Evolutionary conservation across 306 rosid genomes (phyloP), one percentile per base, ranked within the genome.

Genomic region (Cucurbita argyrosperma): DNA sequence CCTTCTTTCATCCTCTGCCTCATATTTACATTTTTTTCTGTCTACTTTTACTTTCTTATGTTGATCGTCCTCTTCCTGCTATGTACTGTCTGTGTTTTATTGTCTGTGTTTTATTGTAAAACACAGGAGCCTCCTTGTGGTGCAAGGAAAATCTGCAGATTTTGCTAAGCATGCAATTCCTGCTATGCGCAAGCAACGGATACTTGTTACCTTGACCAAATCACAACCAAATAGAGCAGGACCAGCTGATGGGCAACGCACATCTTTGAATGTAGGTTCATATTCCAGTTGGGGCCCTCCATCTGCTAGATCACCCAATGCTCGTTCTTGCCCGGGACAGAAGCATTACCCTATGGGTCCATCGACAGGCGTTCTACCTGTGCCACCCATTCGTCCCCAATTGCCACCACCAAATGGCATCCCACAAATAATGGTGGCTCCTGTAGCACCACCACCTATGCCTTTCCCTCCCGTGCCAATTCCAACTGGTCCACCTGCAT

Each of bases 71-170:
- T 13, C 21, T 58, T 57, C 43, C 18, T 45, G 54, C 42, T 58
- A 23, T 21, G 19, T 16, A 13, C 54, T 56, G 68, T 47, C 53
- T 73, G 5, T 84, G 82, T 64, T 59, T 49, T 8, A 26, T 70
- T 26, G 35, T 70, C 53, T 73, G 5, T 84, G 82, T 64, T 59
- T 49, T 8, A 26, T 70, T 26, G 35, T 70, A 55, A 55, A 38
- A 75, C 74, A 55, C 85, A 94, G 99, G 71, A 88, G 91, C 19
- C 80, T 94, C 64, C 84, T 94, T 72, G 76, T 79, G 55, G 39
- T 89, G 90, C 88, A 91, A 84, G 99, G 97, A 57, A 89, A 82
- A 75, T 89, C 97, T 13, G 47, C 88, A 8, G 96, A 89, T 77
- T 82, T 85, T 80, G 84, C 96, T 10, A 88, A 77, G 79, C 87